These are phyloP conservation scores for Neocucurbitaria cava DNA, from an alignment of 2,329 filamentous ascomycete species.

Conservation along the genomic window DNA sequence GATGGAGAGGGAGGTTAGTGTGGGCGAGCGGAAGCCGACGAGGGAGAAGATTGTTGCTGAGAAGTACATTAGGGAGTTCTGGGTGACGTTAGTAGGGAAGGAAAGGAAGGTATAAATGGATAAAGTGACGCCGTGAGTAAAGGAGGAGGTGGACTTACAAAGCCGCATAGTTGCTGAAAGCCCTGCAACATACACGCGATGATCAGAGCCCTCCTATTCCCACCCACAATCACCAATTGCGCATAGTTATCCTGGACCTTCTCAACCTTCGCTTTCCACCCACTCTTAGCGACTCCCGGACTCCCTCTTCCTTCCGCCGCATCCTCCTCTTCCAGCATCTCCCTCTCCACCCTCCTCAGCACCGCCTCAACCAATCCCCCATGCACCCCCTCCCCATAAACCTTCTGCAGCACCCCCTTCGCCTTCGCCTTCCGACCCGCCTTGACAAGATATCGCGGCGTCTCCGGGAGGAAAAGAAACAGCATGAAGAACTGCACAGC, in stretches of 20 bases:
- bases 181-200: conserved; percentile 89
- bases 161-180: conserved; percentile 81
- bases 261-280: conserved; percentile 49
- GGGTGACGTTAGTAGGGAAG: no score
- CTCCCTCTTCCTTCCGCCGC: conserved; percentile 49
- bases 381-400: conserved; percentile 57
- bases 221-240: conserved; percentile 51
- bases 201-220: conserved; percentile 75
- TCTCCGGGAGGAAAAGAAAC: conserved; percentile 83
- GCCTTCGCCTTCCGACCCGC: conserved; percentile 69
- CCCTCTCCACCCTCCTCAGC: conserved; percentile 73
- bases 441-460: conserved; percentile 84
- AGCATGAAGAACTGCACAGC: conserved; percentile 73
- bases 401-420: conserved; percentile 66
- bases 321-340: conserved; percentile 74
- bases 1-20: conserved; percentile 54
- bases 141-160: conserved; percentile 40
- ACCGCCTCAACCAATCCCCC: conserved; percentile 63
- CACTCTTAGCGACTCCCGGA: conserved; percentile 36
- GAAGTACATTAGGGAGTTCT: conserved; percentile 59
- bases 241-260: conserved; percentile 63
- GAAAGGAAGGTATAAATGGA: no score
- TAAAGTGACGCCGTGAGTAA: no score
- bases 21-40: conserved; percentile 55
- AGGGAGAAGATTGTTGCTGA: conserved; percentile 56